Percentiles rank a stretch among this genome's conserved stretches.
Conservation (phyloP, 345 rosid species). For the Lepidium africanum region DNA sequence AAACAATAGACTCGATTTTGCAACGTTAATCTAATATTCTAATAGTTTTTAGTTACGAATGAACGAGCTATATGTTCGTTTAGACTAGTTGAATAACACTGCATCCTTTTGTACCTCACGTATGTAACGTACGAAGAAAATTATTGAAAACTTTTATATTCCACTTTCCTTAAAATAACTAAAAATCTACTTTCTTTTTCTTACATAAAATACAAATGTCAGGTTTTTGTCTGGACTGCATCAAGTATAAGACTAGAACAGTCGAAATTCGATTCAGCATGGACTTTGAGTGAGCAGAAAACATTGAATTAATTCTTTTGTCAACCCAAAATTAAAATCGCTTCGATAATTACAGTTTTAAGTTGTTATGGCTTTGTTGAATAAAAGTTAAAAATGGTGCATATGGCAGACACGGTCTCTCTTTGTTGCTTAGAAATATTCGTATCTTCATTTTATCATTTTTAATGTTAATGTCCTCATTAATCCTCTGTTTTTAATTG, state of each 20-base stretch:
- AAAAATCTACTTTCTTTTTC: not conserved
- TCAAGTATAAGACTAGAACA: not conserved
- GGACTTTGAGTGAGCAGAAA: conserved; percentile 9
- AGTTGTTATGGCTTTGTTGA: no score
- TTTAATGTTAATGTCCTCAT: not conserved
- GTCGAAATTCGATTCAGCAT: not conserved
- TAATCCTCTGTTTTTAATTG: no score
- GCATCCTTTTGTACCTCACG: not conserved
- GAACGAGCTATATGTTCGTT: not conserved
- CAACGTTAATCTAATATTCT: no score
- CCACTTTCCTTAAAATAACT: not conserved
- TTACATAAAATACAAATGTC: not conserved
- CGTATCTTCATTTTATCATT: not conserved
- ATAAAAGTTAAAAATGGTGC: not conserved
- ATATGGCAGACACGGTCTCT: not conserved
- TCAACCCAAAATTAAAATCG: no score
- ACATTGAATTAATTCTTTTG: not conserved
- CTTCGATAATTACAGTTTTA: no score
- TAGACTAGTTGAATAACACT: not conserved
- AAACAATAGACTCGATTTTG: no score
- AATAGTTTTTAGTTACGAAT: not conserved
- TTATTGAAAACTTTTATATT: not conserved
- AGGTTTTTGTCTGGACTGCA: not conserved
- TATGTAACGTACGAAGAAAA: not conserved
- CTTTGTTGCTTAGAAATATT: no score